Evolutionary conservation across 2,329 filamentous ascomycete species (phyloP), one percentile per base, ranked within the genome.

Genomic region (Fusarium sororula): DNA sequence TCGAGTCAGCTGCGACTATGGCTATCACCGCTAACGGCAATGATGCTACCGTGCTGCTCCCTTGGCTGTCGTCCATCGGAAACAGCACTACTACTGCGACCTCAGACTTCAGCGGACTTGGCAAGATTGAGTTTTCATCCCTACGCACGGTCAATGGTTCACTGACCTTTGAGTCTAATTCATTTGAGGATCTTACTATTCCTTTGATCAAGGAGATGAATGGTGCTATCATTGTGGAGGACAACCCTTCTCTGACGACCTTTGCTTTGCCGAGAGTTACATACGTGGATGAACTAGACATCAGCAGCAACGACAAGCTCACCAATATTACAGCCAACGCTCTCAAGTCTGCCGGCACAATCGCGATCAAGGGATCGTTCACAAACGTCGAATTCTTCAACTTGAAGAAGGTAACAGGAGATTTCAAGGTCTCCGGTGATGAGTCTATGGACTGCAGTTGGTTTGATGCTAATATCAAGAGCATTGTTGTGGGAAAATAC

Each of bases 391-490:
- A 79, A 45, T 79, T 79, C 45, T 79, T 79, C 26, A 67, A 63
- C 6, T 55, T 79, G 11, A 47, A 76, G 28, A 68, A 79, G 38
- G 78, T 79, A 12, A 75, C 75, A 1, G 78, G 78, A 3, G 78
- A 79, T 39, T 79, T 79, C 45, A 77, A 78, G 64, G 65, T 79
- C 5, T 26, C 35, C 2, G 78, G 78, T 13, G 69, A 66, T 37
- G 72, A 78, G 44, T 75, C 77, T 12, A 79, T 79, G 77, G 78
- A 79, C 35, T 79, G 78, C 57, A 79, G 76, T 61, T 79, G 78
- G 78, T 78, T 79, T n/a, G 77, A 79, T n/a, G 51, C 63, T 9
- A 78, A 79, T 28, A 56, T 79, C 41, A 67, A 77, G 65, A 73
- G 68, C 17, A 77, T 79, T 45, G 76, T 79, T 18, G 64, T 66